These are phyloP conservation scores for Paraphoma sp. DNA, from an alignment of 2,329 filamentous ascomycete species.

Conservation along the genomic window DNA sequence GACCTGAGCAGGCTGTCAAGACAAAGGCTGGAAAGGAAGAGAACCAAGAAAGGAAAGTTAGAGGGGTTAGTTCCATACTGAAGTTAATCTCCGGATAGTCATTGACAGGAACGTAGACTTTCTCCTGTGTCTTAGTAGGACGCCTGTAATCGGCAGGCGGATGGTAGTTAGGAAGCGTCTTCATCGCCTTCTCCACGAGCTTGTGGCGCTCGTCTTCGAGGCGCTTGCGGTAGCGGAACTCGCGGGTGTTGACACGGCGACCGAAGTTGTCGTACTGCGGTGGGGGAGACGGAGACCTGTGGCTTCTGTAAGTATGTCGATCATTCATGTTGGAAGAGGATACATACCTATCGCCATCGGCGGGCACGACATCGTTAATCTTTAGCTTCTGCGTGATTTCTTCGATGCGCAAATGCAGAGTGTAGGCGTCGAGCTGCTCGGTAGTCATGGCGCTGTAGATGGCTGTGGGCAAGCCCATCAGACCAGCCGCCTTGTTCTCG, in stretches of 20 bases:
- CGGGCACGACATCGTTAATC: constrained; percentile 98
- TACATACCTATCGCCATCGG: constrained; percentile 86
- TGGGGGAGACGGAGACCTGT: constrained; percentile 89
- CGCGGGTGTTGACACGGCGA: constrained; percentile 98
- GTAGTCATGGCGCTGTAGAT: constrained; percentile 98
- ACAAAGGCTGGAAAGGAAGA: constrained; percentile 52
- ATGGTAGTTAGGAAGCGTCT: constrained; percentile 99
- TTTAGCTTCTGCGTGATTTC: constrained; percentile 99
- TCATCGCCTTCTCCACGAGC: constrained; percentile 98
- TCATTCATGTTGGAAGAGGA: background rate
- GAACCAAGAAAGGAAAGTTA: constrained; percentile 52
- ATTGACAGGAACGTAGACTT: constrained; percentile 99
- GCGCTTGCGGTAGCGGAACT: constrained; percentile 97
- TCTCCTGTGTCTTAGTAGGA: constrained; percentile 99
- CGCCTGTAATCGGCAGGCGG: constrained; percentile 98
- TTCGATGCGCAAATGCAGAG: constrained; percentile 93
- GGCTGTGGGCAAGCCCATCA: constrained; percentile 96
- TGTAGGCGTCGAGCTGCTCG: constrained; percentile 97
- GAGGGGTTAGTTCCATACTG: constrained; percentile 99
- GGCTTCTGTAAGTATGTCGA: constrained; percentile 11
- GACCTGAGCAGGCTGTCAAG: constrained; percentile 53
- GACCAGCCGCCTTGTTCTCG: constrained; percentile 96
- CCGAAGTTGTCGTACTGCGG: constrained; percentile 99
- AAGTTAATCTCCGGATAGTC: constrained; percentile 99
- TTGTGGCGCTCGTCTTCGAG: constrained; percentile 99